These are phyloP conservation scores for Sarcomyxa edulis DNA, from an alignment of 768 basidiomycete genomes.

Conservation along the genomic window DNA sequence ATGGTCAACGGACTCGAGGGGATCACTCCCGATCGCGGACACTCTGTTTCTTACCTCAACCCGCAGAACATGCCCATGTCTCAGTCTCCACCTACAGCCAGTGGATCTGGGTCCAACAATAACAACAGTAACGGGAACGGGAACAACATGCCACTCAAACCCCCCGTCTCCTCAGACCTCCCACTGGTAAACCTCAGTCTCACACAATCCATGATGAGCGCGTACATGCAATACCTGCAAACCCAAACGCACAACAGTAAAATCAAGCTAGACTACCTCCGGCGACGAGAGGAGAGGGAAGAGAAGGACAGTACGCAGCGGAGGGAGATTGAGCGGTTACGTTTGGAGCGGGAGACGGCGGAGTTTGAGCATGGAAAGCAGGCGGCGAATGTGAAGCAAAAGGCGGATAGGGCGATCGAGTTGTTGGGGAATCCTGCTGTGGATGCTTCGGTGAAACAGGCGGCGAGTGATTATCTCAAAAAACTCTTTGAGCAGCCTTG, in stretches of 20 bases:
- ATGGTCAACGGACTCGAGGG: slow-evolving; percentile 24
- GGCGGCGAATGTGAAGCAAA: slow-evolving; percentile 49
- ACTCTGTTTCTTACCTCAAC: slow-evolving; percentile 24
- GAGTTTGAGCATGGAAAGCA: slow-evolving; percentile 52
- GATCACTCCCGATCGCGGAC: slow-evolving; percentile 26
- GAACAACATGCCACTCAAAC: slow-evolving; percentile 9
- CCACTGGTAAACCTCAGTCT: slow-evolving; percentile 38
- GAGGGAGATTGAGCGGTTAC: slow-evolving; percentile 46
- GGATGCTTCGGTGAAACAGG: slow-evolving; percentile 58
- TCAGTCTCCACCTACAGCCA: slow-evolving; percentile 12
- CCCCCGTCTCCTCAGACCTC: slow-evolving; percentile 12
- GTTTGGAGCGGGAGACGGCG: slow-evolving; percentile 50
- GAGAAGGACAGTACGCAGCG: slow-evolving; percentile 49
- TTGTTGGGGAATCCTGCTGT: slow-evolving; percentile 52
- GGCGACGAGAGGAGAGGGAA: slow-evolving; percentile 65
- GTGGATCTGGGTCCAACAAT: no score
- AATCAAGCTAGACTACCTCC: slow-evolving; percentile 64
- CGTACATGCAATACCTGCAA: slow-evolving; percentile 57
- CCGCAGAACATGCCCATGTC: slow-evolving; percentile 28
- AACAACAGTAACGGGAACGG: slow-evolving; percentile 8
- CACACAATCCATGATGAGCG: slow-evolving; percentile 50
- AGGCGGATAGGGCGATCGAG: slow-evolving; percentile 63
- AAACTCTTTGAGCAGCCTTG: slow-evolving; percentile 40
- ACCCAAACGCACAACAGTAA: slow-evolving; percentile 66
- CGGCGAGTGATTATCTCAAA: slow-evolving; percentile 69